phyloP scores from a whole-genome alignment of 2,329 filamentous ascomycete genomes.

The Aspergillus pseudotamarii region DNA sequence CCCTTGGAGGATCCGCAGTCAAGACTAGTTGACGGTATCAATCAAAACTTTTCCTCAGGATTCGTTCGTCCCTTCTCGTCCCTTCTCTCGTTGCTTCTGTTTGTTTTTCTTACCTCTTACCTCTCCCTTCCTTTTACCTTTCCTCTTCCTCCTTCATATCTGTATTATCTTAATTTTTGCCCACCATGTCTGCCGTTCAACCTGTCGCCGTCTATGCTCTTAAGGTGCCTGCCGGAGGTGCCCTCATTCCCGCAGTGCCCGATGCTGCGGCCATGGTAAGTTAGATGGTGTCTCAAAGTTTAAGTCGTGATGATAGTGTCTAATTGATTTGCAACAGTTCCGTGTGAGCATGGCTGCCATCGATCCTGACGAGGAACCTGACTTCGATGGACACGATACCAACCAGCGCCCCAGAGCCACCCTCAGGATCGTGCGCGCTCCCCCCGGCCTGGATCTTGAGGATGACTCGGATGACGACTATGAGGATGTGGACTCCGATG shows the following conservation, averaged over 20 bases:
- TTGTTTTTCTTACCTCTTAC: slow-evolving; percentile 21
- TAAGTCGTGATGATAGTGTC: neutral
- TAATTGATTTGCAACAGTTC: slow-evolving; percentile 61
- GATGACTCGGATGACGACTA: slow-evolving; percentile 57
- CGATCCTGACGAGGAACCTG: slow-evolving; percentile 78
- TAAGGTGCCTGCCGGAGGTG: slow-evolving; percentile 81
- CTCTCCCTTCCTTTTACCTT: slow-evolving; percentile 13
- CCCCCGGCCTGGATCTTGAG: slow-evolving; percentile 59
- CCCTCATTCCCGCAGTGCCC: slow-evolving; percentile 76
- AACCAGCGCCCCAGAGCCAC: slow-evolving; percentile 74
- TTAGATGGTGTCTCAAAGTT: slow-evolving; percentile 25
- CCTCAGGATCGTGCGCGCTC: slow-evolving; percentile 83
- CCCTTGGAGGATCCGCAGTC: slow-evolving; percentile 6
- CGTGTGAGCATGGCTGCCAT: slow-evolving; percentile 98
- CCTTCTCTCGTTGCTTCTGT: slow-evolving; percentile 9
- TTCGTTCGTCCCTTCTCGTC: slow-evolving; percentile 7
- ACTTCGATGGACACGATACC: slow-evolving; percentile 65
- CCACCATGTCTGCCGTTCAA: slow-evolving; percentile 50
- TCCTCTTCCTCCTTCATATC: slow-evolving; percentile 16
- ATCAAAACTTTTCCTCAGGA: slow-evolving; percentile 18
- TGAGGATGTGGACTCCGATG: slow-evolving; percentile 48
- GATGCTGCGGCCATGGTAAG: slow-evolving; percentile 84
- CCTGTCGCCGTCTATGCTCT: slow-evolving; percentile 88
- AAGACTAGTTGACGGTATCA: slow-evolving; percentile 18
- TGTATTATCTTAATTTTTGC: slow-evolving; percentile 23